phyloP scores from a whole-genome alignment of 345 rosid species.

The Eucalyptus dawsonii region DNA sequence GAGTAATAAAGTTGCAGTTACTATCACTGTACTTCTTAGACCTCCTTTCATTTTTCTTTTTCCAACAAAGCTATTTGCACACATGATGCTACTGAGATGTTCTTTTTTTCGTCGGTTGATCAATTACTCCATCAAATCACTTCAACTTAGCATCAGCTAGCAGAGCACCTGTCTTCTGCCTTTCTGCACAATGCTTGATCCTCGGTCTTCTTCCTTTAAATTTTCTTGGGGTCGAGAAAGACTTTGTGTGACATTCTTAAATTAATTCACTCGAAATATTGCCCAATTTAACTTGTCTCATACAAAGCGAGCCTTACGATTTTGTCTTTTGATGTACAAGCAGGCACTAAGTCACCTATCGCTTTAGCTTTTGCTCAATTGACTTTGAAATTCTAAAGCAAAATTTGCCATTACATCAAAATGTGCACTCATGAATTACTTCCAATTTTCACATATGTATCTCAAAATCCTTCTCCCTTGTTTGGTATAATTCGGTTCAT shows the following conservation, averaged over 20 bases:
- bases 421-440: too few species aligned
- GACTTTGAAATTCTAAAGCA: too few species aligned
- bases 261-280: too few species aligned
- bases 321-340: too few species aligned
- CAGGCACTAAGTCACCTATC: too few species aligned
- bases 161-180: neutral
- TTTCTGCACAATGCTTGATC: neutral
- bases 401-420: too few species aligned
- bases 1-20: neutral
- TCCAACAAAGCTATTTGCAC: neutral
- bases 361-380: too few species aligned
- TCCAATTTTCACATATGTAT: too few species aligned
- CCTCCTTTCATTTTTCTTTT: neutral
- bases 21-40: neutral
- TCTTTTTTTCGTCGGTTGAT: neutral
- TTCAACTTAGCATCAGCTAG: neutral
- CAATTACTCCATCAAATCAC: neutral
- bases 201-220: neutral
- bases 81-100: neutral
- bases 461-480: rapidly evolving
- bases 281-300: too few species aligned
- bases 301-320: too few species aligned
- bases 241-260: too few species aligned
- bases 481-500: too few species aligned
- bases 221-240: neutral